Percentiles rank a stretch among this genome's conserved stretches.
These are phyloP conservation scores for Aspergillus affinis DNA, from an alignment of 495 filamentous ascomycete genomes.

Conservation along the genomic window DNA sequence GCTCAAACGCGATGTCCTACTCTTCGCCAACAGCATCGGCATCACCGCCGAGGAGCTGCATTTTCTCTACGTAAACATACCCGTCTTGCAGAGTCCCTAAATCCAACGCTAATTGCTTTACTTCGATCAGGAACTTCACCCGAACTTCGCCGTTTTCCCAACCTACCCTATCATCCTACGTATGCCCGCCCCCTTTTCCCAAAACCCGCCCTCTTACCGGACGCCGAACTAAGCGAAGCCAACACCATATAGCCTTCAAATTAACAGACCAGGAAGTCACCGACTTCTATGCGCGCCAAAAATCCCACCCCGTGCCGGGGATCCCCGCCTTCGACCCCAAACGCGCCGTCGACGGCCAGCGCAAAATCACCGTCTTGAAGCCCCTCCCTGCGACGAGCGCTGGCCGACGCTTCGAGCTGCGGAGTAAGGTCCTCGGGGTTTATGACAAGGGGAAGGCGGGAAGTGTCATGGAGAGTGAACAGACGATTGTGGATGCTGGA, in stretches of 20 bases:
- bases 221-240: neutral
- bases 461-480: slow-evolving; percentile 78
- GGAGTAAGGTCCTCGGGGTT: slow-evolving; percentile 78
- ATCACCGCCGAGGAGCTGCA: slow-evolving; percentile 82
- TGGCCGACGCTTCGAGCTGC: slow-evolving; percentile 72
- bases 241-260: slow-evolving; percentile 67
- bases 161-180: slow-evolving; percentile 83
- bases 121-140: slow-evolving; percentile 67
- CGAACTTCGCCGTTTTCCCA: slow-evolving; percentile 79
- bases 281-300: slow-evolving; percentile 74
- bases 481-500: slow-evolving; percentile 67
- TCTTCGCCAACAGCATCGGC: slow-evolving; percentile 88
- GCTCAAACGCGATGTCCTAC: slow-evolving; percentile 81
- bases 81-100: neutral
- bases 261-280: slow-evolving; percentile 72
- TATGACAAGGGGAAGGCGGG: slow-evolving; percentile 91
- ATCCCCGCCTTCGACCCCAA: slow-evolving; percentile 75
- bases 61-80: slow-evolving; percentile 72
- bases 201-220: neutral
- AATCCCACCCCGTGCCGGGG: slow-evolving; percentile 63
- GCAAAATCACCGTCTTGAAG: slow-evolving; percentile 74
- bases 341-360: slow-evolving; percentile 82
- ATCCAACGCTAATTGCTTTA: neutral
- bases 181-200: slow-evolving; percentile 34
- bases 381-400: slow-evolving; percentile 70